Conservation (phyloP, 805 yeast species). For the Saturnispora quitensis region DNA sequence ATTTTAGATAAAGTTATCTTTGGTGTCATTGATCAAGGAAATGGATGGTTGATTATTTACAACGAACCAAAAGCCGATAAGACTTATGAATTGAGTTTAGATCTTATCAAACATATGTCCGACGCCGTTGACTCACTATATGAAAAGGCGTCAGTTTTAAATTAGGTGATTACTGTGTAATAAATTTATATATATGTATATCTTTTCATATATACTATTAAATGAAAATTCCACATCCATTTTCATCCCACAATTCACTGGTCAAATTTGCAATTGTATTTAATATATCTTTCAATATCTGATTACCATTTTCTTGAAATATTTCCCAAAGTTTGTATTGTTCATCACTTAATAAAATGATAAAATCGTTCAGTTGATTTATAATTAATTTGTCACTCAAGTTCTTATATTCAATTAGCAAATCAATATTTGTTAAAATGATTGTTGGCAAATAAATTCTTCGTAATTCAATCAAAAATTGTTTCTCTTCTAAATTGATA, state of each 20-base stretch:
- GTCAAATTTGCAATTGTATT: constrained; percentile 54
- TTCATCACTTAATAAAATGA: constrained; percentile 62
- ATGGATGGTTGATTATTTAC: constrained; percentile 91
- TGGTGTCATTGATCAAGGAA: constrained; percentile 97
- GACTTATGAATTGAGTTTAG: constrained; percentile 79
- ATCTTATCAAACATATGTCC: constrained; percentile 79
- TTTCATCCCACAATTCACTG: constrained; percentile 18
- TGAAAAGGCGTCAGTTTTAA: constrained; percentile 84
- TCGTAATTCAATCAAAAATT: constrained; percentile 45
- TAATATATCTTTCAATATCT: constrained; percentile 31
- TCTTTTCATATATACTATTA: constrained; percentile 5
- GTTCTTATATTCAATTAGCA: constrained; percentile 36
- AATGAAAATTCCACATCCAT: constrained; percentile 34
- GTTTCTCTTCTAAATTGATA: constrained; percentile 25
- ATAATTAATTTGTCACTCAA: constrained; percentile 35
- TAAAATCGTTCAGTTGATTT: constrained; percentile 47
- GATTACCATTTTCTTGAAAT: constrained; percentile 18
- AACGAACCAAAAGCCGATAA: constrained; percentile 85
- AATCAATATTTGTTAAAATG: constrained; percentile 55
- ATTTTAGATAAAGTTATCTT: constrained; percentile 89
- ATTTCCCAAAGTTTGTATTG: constrained; percentile 49
- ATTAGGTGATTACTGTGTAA: constrained; percentile 30
- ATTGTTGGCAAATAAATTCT: constrained; percentile 64
- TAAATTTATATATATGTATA: background rate
- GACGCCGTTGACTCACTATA: constrained; percentile 82